Evolutionary conservation across 2,329 filamentous ascomycete genomes (phyloP).

Genomic region (Sporothrix variecibatus): DNA sequence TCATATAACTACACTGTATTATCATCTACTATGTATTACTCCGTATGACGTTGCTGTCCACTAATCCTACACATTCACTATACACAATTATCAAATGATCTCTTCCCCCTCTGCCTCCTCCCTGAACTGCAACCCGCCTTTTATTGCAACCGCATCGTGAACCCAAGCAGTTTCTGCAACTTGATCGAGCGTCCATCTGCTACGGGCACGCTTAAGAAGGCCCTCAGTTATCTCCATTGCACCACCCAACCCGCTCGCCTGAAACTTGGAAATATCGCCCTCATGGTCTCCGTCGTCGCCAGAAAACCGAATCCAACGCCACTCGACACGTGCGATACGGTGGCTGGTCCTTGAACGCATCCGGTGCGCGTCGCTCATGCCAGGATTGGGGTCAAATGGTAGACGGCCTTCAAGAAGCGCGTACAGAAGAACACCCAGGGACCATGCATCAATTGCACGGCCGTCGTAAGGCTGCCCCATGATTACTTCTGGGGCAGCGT

Average conservation of each 20-base stretch:
- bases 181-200: constrained; percentile 73
- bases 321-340: constrained; percentile 92
- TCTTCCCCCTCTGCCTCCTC: constrained; percentile 61
- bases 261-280: constrained; percentile 57
- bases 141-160: constrained; percentile 67
- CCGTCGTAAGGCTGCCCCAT: constrained; percentile 95
- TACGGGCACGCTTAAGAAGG: constrained; percentile 77
- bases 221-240: constrained; percentile 82
- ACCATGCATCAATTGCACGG: constrained; percentile 90
- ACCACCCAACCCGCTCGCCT: constrained; percentile 66
- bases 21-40: not conserved
- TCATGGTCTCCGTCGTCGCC: constrained; percentile 88
- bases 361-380: constrained; percentile 72
- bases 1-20: not conserved
- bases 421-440: constrained; percentile 88
- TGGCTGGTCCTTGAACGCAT: constrained; percentile 84
- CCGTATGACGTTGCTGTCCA: not conserved
- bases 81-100: constrained; percentile 38
- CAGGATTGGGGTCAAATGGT: constrained; percentile 87
- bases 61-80: not conserved
- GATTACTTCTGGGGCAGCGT: constrained; percentile 93
- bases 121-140: constrained; percentile 60
- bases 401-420: constrained; percentile 89
- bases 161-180: constrained; percentile 78
- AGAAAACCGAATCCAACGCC: constrained; percentile 88